Conservation (phyloP, 2,329 filamentous ascomycete genomes). For the Ilyonectria mors-panacis region DNA sequence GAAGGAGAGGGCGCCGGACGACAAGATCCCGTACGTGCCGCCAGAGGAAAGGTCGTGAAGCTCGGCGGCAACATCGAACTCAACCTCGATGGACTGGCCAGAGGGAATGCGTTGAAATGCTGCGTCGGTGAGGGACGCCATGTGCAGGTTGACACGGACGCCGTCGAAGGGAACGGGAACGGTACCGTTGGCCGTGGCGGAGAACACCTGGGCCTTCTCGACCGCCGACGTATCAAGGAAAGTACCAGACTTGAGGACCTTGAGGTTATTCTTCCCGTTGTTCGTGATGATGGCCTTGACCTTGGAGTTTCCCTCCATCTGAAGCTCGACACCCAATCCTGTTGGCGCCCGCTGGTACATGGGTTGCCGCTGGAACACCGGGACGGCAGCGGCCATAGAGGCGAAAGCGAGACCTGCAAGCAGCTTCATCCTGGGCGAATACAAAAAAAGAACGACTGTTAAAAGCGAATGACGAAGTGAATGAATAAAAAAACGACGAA, state of each 20-base stretch:
- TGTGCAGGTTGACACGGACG: constrained; percentile 65
- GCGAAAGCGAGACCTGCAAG: constrained; percentile 47
- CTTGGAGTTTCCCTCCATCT: constrained; percentile 65
- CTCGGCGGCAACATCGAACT: constrained; percentile 69
- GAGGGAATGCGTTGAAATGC: constrained; percentile 66
- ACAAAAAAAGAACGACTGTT: constrained; percentile 33
- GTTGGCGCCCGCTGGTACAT: constrained; percentile 53
- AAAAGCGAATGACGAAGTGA: constrained; percentile 26
- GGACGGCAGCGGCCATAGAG: constrained; percentile 45
- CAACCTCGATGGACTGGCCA: constrained; percentile 65
- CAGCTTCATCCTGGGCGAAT: constrained; percentile 45
- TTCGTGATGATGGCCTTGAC: constrained; percentile 70
- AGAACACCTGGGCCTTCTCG: constrained; percentile 67
- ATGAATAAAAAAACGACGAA: constrained; percentile 16
- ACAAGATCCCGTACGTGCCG: constrained; percentile 70
- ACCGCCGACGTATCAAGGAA: constrained; percentile 67
- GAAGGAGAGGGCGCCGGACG: constrained; percentile 70
- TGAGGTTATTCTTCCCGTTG: constrained; percentile 63
- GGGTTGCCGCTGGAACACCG: constrained; percentile 18
- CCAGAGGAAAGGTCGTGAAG: constrained; percentile 66
- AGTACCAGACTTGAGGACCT: constrained; percentile 68
- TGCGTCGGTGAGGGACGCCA: constrained; percentile 59
- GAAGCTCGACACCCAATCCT: constrained; percentile 62
- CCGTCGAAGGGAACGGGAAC: constrained; percentile 64
- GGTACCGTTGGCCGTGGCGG: constrained; percentile 45